A percentile compares a stretch with the other conserved stretches of the same genome.
Evolutionary conservation across 305 asterid species (phyloP).

Genomic region (Solanum hybrid): DNA sequence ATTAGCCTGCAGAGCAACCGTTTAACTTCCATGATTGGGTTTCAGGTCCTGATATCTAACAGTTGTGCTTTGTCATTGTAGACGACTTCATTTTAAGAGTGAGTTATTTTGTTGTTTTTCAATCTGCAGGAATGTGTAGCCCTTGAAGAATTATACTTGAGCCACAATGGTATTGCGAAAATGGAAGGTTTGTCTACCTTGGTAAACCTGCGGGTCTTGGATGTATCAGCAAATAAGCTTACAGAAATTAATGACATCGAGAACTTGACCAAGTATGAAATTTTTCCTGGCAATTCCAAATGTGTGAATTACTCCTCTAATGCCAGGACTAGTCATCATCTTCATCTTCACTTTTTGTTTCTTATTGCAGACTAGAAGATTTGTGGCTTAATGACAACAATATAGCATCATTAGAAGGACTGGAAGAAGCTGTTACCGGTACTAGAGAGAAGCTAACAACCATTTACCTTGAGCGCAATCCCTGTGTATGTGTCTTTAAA

Average conservation of each 20-base stretch:
- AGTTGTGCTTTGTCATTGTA: not conserved
- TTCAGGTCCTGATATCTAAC: conserved; percentile 45
- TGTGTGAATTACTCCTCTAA: not conserved
- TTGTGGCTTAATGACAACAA: conserved; percentile 94
- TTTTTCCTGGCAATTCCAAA: conserved; percentile 8
- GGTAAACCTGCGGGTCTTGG: conserved; percentile 78
- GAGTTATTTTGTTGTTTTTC: not conserved
- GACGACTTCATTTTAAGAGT: not conserved
- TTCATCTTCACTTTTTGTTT: conserved; percentile 10
- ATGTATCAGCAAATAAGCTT: conserved; percentile 81
- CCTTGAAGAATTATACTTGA: conserved; percentile 85
- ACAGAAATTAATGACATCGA: conserved; percentile 56
- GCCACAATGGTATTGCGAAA: conserved; percentile 85
- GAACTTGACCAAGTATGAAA: conserved; percentile 48
- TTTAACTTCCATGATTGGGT: conserved; percentile 63
- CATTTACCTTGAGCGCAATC: conserved; percentile 92
- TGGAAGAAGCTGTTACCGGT: conserved; percentile 62
- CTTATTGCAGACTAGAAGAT: conserved; percentile 72
- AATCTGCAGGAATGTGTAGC: conserved; percentile 67
- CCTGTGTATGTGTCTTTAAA: conserved; percentile 52
- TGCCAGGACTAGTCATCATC: not conserved
- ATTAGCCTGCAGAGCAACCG: conserved; percentile 98
- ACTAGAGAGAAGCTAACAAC: conserved; percentile 69
- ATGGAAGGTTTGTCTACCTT: conserved; percentile 88
- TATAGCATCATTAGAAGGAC: conserved; percentile 53